A percentile compares a stretch with the other conserved stretches of the same genome.
Conservation (phyloP, 495 filamentous ascomycete genomes). For the Echria macrotheca region DNA sequence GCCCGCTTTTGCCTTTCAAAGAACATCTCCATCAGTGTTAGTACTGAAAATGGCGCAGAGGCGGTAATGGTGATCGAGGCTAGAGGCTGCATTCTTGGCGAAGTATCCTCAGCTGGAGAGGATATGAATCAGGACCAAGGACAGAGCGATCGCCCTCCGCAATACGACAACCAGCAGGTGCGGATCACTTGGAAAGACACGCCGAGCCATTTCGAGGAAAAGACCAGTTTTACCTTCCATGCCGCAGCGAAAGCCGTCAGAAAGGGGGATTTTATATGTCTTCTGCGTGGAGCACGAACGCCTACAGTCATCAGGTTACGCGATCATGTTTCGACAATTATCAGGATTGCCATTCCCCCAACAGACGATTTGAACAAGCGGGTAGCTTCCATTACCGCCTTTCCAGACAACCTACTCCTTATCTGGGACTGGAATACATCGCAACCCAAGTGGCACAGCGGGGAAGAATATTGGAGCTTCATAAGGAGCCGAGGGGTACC, state of each 20-base stretch:
- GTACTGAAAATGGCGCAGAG: not conserved
- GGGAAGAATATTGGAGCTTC: slow-evolving; percentile 1
- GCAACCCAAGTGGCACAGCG: slow-evolving; percentile 2
- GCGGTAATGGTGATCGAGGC: not conserved
- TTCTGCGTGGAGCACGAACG: slow-evolving; percentile 24
- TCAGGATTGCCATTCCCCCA: slow-evolving; percentile 18
- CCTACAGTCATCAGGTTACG: slow-evolving; percentile 17
- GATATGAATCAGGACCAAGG: too few relatives aligned
- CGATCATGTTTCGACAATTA: slow-evolving; percentile 20
- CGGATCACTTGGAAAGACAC: slow-evolving; percentile 20
- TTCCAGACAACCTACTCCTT: slow-evolving; percentile 18
- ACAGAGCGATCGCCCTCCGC: too few relatives aligned
- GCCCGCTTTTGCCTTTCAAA: slow-evolving; percentile 1
- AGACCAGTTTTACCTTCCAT: slow-evolving; percentile 22
- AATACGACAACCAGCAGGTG: too few relatives aligned
- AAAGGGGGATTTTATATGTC: slow-evolving; percentile 24
- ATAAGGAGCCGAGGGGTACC: slow-evolving; percentile 6
- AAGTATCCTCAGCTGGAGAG: slow-evolving; percentile 13
- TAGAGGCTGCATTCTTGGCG: not conserved
- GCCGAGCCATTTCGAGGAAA: slow-evolving; percentile 4
- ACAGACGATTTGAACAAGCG: slow-evolving; percentile 3
- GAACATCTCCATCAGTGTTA: not conserved
- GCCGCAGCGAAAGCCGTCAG: slow-evolving; percentile 19
- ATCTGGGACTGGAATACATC: slow-evolving; percentile 11
- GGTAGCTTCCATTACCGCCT: slow-evolving; percentile 10